Conservation (phyloP, 2,329 filamentous ascomycete species). For the Dactylonectria macrodidyma region DNA sequence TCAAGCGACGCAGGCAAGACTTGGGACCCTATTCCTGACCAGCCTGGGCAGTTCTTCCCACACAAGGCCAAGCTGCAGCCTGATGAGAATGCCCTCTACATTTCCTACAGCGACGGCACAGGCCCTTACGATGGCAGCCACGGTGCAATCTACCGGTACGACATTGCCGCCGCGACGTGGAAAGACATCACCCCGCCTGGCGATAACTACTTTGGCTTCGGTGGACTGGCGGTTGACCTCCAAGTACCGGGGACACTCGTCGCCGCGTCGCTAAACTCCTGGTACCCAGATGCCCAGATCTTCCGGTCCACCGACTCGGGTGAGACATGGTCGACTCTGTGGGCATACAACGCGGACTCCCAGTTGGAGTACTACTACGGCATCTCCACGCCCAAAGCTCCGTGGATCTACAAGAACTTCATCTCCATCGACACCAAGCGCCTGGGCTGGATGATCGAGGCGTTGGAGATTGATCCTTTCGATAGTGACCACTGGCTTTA, state of each 20-base stretch:
- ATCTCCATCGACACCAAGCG: conserved; percentile 63
- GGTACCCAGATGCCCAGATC: conserved; percentile 72
- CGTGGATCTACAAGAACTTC: conserved; percentile 67
- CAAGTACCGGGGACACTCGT: conserved; percentile 69
- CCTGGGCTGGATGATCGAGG: conserved; percentile 74
- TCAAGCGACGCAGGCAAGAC: conserved; percentile 67
- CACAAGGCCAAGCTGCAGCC: conserved; percentile 68
- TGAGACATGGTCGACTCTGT: conserved; percentile 67
- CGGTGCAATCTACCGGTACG: conserved; percentile 69
- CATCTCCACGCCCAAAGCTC: conserved; percentile 63
- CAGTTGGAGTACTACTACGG: conserved; percentile 61
- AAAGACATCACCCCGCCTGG: conserved; percentile 67
- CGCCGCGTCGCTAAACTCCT: conserved; percentile 71
- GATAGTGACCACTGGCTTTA: conserved; percentile 74
- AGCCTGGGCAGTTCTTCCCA: conserved; percentile 66
- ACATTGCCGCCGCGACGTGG: conserved; percentile 64
- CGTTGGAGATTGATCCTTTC: conserved; percentile 69
- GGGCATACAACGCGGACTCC: conserved; percentile 63
- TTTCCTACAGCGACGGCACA: conserved; percentile 68
- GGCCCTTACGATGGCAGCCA: conserved; percentile 70
- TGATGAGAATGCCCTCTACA: conserved; percentile 66
- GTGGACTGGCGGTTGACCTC: conserved; percentile 69
- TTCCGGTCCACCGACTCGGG: conserved; percentile 70
- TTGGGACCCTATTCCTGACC: conserved; percentile 64
- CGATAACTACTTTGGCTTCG: conserved; percentile 68